Base-by-base conservation (phyloP, 352 stramenopile species). In the Nothophytophthora sp. region DNA sequence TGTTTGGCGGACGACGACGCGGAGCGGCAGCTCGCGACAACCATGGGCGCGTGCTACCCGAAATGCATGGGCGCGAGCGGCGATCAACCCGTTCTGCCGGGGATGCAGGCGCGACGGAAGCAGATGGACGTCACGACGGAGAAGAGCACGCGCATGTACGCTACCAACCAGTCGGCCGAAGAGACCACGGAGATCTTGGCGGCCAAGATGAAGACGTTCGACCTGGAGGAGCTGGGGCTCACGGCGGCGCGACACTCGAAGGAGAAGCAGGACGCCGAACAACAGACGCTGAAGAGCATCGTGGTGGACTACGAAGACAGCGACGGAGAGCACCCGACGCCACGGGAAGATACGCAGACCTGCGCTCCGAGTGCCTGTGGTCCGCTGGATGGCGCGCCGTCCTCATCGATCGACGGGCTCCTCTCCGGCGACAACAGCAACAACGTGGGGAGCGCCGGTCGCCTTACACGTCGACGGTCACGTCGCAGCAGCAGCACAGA, bases 291-390 rank as follows among this genome's bases (percentile, higher is more conserved):
- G 16, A 63, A 72, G 40, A 69, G 65, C 42, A 77, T 88, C 41
- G 63, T 81, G n/a, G 76, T 88, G 20, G 76, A 86, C 39, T 88
- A 88, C 25, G 76, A 88, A 32, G 54, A 67, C 22, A 57, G 42
- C 36, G 52, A 60, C 15, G 50, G 52, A 24, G 54, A 65, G 10
- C 38, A 50, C 24, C 46, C 35, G 42, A n/a, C 59, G 19, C 33
- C 35, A 16, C 22, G 42, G n/a, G 27, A 58, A 2, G 15, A 61
- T 19, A 42, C 29, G 8, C 56, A 40, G 3, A 60, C 70, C n/a
- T 88, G 77, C 40, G 64, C 67, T 3, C 70, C 56, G 0, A 67
- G 65, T 18, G 77, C 74, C 19, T 88, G 77, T 27, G 50, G 62
- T 0, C 67, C 72, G 19, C 46, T 88, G 42, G 63, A 72, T 20